Evolutionary conservation across 2,329 filamentous ascomycete genomes (phyloP), one percentile per base, ranked within the genome.

Genomic region (Aspergillus fijiensis): DNA sequence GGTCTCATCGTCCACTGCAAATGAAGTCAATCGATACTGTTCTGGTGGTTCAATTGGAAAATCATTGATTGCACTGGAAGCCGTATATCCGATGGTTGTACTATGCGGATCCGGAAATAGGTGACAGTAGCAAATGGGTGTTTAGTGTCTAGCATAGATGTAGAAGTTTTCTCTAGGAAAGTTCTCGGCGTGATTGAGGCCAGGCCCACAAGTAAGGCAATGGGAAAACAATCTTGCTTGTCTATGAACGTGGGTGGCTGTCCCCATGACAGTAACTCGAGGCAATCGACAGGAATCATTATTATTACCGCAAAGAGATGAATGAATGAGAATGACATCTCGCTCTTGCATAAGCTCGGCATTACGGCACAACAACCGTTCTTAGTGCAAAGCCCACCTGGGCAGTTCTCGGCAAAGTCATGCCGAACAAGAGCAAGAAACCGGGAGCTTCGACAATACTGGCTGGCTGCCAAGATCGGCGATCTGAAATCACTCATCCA

Each of bases 341-440:
- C 23, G 11, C 19, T 16, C 29, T 19, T 51, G 55, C 59, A 61
- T 58, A 58, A 42, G 52, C 25, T 27, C 57, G 60, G 57, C 49
- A 62, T 60, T 53, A 59, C 57, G 57, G 60, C 60, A 62, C 47
- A 35, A 55, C 5, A 14, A 23, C 45, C 47, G n/a, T 16, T 21
- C 53, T 31, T 25, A n/a, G 42, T 25, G n/a, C 10, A 14, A 16
- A 35, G 19, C 27, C 23, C 51, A 53, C 35, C 23, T 49, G 35
- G 19, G 27, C 50, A 51, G 21, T 42, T 51, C 42, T 63, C 65
- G 65, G 65, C 65, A 67, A 55, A 55, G 21, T 23, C 51, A 62
- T 64, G 58, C 65, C 65, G 65, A 63, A 55, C 45, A 50, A 42
- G 27, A 27, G 39, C 25, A 19, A 27, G 33, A 35, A 51, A 57